Conservation (phyloP, 1,284 basidiomycete genomes). For the Papiliotrema flavescens region DNA sequence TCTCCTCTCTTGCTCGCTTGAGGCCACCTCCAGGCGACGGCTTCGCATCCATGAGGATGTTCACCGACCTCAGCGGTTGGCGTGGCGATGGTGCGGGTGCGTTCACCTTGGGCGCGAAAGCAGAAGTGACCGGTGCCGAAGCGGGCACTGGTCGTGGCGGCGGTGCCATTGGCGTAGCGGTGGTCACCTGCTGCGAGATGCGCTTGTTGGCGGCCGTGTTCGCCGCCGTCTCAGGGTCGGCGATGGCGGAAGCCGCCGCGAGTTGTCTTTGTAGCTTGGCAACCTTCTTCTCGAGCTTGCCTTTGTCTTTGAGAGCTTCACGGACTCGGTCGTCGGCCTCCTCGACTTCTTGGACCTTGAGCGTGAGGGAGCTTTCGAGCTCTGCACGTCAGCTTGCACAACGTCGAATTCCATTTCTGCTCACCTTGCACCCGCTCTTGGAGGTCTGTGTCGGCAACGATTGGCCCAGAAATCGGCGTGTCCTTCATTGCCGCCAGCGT, state of each 20-base stretch:
- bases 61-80: conserved; percentile 7
- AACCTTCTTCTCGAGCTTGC: conserved; percentile 35
- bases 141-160: neutral
- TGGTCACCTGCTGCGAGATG: neutral
- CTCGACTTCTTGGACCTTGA: conserved; percentile 36
- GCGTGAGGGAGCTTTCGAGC: conserved; percentile 25
- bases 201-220: conserved; percentile 20
- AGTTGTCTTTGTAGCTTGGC: conserved; percentile 32
- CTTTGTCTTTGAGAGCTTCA: conserved; percentile 29
- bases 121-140: neutral
- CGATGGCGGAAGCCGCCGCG: conserved; percentile 12
- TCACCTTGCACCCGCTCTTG: conserved; percentile 22
- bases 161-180: neutral
- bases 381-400: conserved; percentile 15
- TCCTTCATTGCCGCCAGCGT: neutral
- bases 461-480: neutral
- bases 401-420: neutral
- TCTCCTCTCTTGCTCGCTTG: conserved; percentile 8
- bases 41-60: conserved; percentile 3
- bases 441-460: neutral
- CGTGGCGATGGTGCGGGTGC: neutral
- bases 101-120: neutral
- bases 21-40: neutral
- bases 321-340: conserved; percentile 33
- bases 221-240: conserved; percentile 18